Base-by-base conservation (phyloP, 2,329 filamentous ascomycete genomes). In the Nemania sp. region DNA sequence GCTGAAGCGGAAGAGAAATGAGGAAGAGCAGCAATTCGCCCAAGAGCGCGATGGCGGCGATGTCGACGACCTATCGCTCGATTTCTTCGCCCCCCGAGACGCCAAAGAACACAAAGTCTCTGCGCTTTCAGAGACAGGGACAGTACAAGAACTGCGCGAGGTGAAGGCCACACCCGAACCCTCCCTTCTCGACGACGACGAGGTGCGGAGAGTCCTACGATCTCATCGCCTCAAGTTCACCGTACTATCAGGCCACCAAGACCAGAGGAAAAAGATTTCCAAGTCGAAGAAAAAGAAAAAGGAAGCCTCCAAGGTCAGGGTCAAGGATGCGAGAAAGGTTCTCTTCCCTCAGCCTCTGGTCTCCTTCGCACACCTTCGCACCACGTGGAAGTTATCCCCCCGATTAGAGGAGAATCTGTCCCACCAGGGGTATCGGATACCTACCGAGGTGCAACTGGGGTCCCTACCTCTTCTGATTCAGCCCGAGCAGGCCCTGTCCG, bases 381-480 rank as follows among this genome's bases (percentile, higher is more conserved):
- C 81, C 34, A 81, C 80, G 46, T 96, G 94, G 76, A 83, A 83
- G n/a, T 86, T 97, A 43, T 90, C 91, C 3, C 80, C 83, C 42
- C 83, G 87, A 43, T 77, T 99, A 46, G 86, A 87, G 1, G 86
- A 90, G 62, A 99, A 99, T 71, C 80, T 99, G 32, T 80, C 85
- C 13, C 83, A 85, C n/a, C 91, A 98, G 76, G 92, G 90, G 11
- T 99, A 96, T 73, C 86, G 84, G 37, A 80, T 92, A 58, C 95
- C 95, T 12, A 99, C 95, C 0, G 94, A 98, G 76, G 93, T 99
- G 12, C 95, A 99, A 74, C 85, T 98, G 75, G 93, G 86, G 3
- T 89, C 88, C 69, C 76, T 99, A 65, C 94, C 95, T 29, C 76
- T 98, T 47, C 79, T 98, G 37, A 78, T 98, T 32, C 76, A 81